A percentile compares a stretch with the other conserved stretches of the same genome.
These are phyloP conservation scores for Stenogyne calaminthoides DNA, from an alignment of 305 asterid species.

Conservation along the genomic window DNA sequence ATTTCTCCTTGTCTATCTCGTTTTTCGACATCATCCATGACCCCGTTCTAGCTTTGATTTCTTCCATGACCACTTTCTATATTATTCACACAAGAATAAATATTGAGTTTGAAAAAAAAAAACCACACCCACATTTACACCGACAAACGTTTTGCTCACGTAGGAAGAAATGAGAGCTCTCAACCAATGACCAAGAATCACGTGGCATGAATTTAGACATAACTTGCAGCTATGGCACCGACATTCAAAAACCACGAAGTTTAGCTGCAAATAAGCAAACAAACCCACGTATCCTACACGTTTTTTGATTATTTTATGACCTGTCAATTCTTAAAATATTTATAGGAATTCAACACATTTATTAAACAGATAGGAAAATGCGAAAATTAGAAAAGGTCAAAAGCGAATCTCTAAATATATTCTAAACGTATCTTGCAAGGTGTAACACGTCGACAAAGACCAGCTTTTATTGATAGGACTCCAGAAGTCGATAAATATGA, in stretches of 20 bases:
- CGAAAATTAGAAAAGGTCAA: slow-evolving; percentile 5
- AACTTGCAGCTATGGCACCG: slow-evolving; percentile 15
- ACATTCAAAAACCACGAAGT: slow-evolving; percentile 10
- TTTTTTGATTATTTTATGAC: background rate
- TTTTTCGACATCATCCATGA: too few relatives aligned
- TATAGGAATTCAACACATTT: background rate
- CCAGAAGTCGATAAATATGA: background rate
- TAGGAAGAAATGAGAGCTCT: background rate
- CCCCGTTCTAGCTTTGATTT: too few relatives aligned
- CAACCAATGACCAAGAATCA: background rate
- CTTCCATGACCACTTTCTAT: too few relatives aligned
- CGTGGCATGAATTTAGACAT: slow-evolving; percentile 7
- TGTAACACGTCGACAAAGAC: slow-evolving; percentile 12
- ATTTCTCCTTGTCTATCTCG: too few relatives aligned
- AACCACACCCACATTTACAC: background rate
- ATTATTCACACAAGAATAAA: too few relatives aligned
- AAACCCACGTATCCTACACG: slow-evolving; percentile 30
- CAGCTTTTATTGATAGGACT: background rate
- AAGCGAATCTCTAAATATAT: background rate
- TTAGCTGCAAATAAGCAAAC: background rate
- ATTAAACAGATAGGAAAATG: background rate
- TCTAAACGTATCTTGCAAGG: background rate
- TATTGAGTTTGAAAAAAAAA: too few relatives aligned
- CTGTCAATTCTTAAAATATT: background rate
- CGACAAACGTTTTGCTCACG: background rate